Evolutionary conservation across 805 yeast genomes (phyloP), one percentile per base, ranked within the genome.

Genomic region (Wickerhamomyces canadensis): DNA sequence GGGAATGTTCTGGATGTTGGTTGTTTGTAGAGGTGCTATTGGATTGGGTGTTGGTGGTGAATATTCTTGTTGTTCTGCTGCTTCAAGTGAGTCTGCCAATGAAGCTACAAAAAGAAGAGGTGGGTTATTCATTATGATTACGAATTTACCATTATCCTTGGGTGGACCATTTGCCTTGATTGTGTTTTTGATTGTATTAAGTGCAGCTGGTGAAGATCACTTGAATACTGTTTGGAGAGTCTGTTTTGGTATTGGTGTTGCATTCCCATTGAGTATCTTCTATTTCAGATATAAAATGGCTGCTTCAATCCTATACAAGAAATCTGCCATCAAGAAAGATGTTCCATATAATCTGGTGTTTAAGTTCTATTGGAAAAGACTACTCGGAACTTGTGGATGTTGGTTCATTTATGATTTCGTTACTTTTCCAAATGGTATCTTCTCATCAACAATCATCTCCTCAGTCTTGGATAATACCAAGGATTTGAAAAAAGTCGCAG

Each of bases 341-440:
- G 82, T 74, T 15, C 80, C 80, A 25, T 80, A 80, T 57, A 58
- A 63, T 62, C 67, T 81, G 25, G 77, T 79, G 1, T 36, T 80
- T 40, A 77, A 74, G 52, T 83, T 63, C 60, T 81, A 80, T 62
- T 83, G 91, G 89, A 62, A 52, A 30, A 64, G 84, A 39, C 53
- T 84, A 17, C 46, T 82, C 22, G 93, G 91, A 25, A 78, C 85
- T 14, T 76, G 84, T 55, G 78, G 76, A 5, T 73, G 83, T 40
- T 84, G 93, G 93, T 83, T 83, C 64, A 65, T 83, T 49, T 84
- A 80, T 54, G 94, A 84, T 62, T 84, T 83, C 50, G 84, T 84
- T 49, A 78, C 84, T 6, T 84, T 83, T 66, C 89, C 91, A 11
- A 82, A 82, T 54, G 87, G 86, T 55, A 69, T 80, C 35, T 81